Evolutionary conservation across 2,329 filamentous ascomycete genomes (phyloP).

Genomic region (Fusarium irregulare): DNA sequence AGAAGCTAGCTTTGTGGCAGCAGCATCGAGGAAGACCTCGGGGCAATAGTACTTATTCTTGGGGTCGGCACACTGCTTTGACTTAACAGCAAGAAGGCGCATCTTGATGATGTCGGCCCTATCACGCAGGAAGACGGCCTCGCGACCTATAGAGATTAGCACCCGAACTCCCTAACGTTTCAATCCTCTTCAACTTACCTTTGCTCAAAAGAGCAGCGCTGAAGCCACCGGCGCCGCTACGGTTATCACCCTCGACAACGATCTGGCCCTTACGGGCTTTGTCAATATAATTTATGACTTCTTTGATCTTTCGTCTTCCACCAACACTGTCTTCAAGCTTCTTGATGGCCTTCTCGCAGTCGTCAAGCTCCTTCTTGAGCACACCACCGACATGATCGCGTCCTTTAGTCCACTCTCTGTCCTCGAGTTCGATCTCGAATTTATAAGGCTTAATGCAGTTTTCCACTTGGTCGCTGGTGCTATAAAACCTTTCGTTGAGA

Average conservation of each 20-base stretch:
- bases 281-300: slow-evolving; percentile 92
- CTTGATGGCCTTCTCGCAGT: slow-evolving; percentile 83
- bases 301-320: slow-evolving; percentile 83
- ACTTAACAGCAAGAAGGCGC: slow-evolving; percentile 87
- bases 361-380: slow-evolving; percentile 86
- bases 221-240: slow-evolving; percentile 91
- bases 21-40: slow-evolving; percentile 97
- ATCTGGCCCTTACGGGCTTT: slow-evolving; percentile 88
- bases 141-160: no score
- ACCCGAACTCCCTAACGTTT: no score
- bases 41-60: slow-evolving; percentile 98
- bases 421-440: slow-evolving; percentile 95
- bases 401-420: slow-evolving; percentile 86
- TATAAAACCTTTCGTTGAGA: slow-evolving; percentile 93
- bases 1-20: slow-evolving; percentile 91
- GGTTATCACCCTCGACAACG: slow-evolving; percentile 82
- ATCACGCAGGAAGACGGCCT: slow-evolving; percentile 94
- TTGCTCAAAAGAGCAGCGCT: slow-evolving; percentile 85
- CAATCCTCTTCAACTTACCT: slow-evolving; percentile 66
- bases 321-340: slow-evolving; percentile 81
- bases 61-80: slow-evolving; percentile 84
- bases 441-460: slow-evolving; percentile 99
- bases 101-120: slow-evolving; percentile 90
- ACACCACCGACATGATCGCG: slow-evolving; percentile 83
- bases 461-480: slow-evolving; percentile 96